phyloP scores from a whole-genome alignment of 257 asterid species.

The Solanum lycopersicoides region DNA sequence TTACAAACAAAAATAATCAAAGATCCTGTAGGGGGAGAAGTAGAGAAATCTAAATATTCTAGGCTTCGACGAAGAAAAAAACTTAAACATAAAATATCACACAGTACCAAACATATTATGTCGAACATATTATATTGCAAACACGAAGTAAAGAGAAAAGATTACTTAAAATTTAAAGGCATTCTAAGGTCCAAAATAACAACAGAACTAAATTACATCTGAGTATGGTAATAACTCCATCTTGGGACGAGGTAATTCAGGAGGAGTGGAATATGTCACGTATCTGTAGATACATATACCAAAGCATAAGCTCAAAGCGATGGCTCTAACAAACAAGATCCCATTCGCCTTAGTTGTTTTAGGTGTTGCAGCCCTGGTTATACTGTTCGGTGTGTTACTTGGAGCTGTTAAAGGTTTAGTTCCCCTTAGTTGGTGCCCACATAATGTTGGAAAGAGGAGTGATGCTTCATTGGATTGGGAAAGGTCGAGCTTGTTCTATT shows the following conservation, averaged over 20 bases:
- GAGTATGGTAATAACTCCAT: too few species aligned
- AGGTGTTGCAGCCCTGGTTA: slow-evolving; percentile 37
- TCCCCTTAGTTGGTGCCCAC: slow-evolving; percentile 86
- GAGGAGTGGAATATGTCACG: too few species aligned
- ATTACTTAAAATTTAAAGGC: too few species aligned
- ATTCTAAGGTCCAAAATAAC: too few species aligned
- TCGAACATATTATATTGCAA: too few species aligned
- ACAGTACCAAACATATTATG: not conserved
- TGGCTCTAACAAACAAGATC: too few species aligned
- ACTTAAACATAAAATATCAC: not conserved
- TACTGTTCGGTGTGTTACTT: slow-evolving; percentile 57
- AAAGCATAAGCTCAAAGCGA: too few species aligned
- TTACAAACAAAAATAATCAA: not conserved
- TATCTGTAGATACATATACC: too few species aligned
- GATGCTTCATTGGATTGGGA: slow-evolving; percentile 53
- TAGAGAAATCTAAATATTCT: not conserved
- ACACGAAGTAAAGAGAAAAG: too few species aligned
- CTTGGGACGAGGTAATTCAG: too few species aligned
- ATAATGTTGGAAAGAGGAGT: slow-evolving; percentile 66
- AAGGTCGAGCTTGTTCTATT: slow-evolving; percentile 36
- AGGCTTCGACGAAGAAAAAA: not conserved
- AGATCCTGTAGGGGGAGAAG: not conserved
- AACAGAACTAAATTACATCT: too few species aligned
- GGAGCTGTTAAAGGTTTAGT: slow-evolving; percentile 66
- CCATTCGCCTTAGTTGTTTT: slow-evolving; percentile 7